phyloP scores from a whole-genome alignment of 306 rosid genomes.

The Rubus parviflorus region DNA sequence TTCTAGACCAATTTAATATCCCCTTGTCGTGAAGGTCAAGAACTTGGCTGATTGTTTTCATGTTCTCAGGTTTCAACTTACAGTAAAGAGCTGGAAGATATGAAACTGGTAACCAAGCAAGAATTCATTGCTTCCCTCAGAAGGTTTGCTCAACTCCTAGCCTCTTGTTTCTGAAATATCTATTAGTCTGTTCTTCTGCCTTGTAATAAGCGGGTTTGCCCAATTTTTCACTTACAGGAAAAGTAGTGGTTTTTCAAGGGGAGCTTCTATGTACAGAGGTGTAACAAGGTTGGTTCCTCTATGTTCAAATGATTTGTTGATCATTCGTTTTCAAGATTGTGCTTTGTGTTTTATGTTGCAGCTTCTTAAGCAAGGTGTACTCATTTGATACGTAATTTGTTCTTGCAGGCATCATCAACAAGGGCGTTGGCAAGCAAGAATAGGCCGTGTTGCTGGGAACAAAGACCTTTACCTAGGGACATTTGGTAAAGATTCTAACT shows the following conservation, averaged over 20 bases:
- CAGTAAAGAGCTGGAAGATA: constrained; percentile 76
- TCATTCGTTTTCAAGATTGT: neutral
- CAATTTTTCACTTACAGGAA: constrained; percentile 48
- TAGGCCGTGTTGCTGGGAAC: constrained; percentile 99
- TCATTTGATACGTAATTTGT: neutral
- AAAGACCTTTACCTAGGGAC: constrained; percentile 94
- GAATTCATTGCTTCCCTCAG: constrained; percentile 93
- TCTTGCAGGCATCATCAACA: constrained; percentile 90
- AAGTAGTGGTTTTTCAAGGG: constrained; percentile 97
- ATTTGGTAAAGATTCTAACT: constrained; percentile 50
- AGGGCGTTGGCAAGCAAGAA: constrained; percentile 99
- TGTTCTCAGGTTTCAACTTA: constrained; percentile 65
- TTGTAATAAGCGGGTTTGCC: neutral
- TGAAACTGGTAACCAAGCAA: constrained; percentile 87
- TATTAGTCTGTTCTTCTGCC: neutral
- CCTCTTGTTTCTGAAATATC: neutral
- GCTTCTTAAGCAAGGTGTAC: neutral
- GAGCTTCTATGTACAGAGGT: constrained; percentile 92
- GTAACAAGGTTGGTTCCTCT: constrained; percentile 68
- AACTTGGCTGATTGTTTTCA: neutral
- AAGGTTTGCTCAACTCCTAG: constrained; percentile 41
- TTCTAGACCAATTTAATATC: neutral
- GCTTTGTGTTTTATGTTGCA: neutral
- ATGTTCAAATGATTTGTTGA: neutral
- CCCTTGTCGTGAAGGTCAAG: neutral